Conservation (phyloP, 306 rosid genomes). For the Rubus parviflorus region DNA sequence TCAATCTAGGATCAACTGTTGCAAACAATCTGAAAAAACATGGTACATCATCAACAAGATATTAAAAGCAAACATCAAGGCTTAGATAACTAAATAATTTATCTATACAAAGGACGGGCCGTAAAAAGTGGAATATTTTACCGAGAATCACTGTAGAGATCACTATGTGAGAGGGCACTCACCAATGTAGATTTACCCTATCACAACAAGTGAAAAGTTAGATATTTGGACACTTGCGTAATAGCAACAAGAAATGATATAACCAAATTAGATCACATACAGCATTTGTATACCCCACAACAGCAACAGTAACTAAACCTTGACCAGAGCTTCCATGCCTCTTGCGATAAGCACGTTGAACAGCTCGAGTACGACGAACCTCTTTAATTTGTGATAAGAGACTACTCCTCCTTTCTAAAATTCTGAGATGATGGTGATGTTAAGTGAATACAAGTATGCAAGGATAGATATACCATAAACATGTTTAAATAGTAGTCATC, state of each 20-base stretch:
- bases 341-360: slow-evolving; percentile 86
- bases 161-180: slow-evolving; percentile 65
- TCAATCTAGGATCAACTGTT: slow-evolving; percentile 84
- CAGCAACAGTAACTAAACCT: slow-evolving; percentile 72
- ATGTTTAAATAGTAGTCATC: neutral
- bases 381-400: slow-evolving; percentile 73
- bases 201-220: slow-evolving; percentile 15
- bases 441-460: slow-evolving; percentile 31
- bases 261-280: slow-evolving; percentile 45
- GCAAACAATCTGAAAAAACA: slow-evolving; percentile 73
- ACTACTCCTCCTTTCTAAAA: slow-evolving; percentile 56
- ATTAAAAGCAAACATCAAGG: slow-evolving; percentile 7
- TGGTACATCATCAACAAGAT: neutral
- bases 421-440: slow-evolving; percentile 45
- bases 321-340: slow-evolving; percentile 81
- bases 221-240: slow-evolving; percentile 15
- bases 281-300: slow-evolving; percentile 97
- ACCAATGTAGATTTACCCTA: slow-evolving; percentile 94
- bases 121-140: slow-evolving; percentile 30
- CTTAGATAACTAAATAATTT: slow-evolving; percentile 3
- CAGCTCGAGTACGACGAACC: slow-evolving; percentile 81
- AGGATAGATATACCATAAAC: neutral
- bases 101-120: neutral
- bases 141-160: slow-evolving; percentile 85
- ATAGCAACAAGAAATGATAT: slow-evolving; percentile 21